phyloP scores from a whole-genome alignment of 345 rosid genomes.

The Corchorus capsularis region DNA sequence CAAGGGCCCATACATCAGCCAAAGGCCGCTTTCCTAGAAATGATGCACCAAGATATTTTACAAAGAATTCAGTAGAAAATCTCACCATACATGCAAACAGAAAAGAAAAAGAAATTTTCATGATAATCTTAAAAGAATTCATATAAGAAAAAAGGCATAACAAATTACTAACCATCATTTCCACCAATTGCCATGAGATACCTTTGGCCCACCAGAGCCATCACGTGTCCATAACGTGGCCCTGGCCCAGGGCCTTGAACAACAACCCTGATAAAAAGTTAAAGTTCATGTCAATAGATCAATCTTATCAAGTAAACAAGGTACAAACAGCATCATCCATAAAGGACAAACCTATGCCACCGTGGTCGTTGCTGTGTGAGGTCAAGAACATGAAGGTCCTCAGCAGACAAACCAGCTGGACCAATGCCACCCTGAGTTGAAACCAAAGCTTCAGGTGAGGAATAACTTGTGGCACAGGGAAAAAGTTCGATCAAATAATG shows the following conservation, averaged over 20 bases:
- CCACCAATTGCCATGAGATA: conserved; percentile 99
- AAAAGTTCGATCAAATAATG: background rate
- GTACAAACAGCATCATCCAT: conserved; percentile 13
- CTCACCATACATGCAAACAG: background rate
- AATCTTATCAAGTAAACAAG: conserved; percentile 5
- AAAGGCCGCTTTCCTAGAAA: conserved; percentile 88
- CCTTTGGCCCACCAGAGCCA: conserved; percentile 99
- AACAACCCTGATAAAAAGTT: conserved; percentile 68
- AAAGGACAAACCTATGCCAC: conserved; percentile 80
- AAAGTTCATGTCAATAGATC: conserved; percentile 15
- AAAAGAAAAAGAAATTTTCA: background rate
- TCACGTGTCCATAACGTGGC: conserved; percentile 98
- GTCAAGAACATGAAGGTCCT: conserved; percentile 99
- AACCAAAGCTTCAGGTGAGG: conserved; percentile 22
- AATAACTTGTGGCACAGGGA: conserved; percentile 8
- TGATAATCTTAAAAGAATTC: background rate
- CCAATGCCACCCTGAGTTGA: conserved; percentile 92
- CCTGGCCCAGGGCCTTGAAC: conserved; percentile 99
- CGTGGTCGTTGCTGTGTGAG: conserved; percentile 94
- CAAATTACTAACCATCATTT: conserved; percentile 74
- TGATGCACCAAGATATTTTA: conserved; percentile 17
- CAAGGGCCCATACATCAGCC: conserved; percentile 99
- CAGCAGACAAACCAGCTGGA: conserved; percentile 98
- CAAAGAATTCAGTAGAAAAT: conserved; percentile 21
- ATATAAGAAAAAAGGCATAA: conserved; percentile 9